A percentile compares a stretch with the other conserved stretches of the same genome.
phyloP scores from a whole-genome alignment of 2,329 filamentous ascomycete species.

The Fusarium sp. region DNA sequence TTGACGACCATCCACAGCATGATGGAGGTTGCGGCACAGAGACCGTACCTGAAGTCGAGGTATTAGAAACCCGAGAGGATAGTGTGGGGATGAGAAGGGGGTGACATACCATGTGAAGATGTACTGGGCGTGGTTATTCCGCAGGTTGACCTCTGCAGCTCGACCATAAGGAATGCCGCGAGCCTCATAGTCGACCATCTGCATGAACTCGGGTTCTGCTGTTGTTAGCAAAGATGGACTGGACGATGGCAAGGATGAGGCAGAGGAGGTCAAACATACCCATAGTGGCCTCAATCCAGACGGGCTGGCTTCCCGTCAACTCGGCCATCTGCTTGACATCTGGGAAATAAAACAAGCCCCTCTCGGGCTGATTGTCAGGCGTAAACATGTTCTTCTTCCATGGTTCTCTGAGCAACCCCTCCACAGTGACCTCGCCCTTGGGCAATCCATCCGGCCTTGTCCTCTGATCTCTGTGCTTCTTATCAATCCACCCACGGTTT shows the following conservation, averaged over 20 bases:
- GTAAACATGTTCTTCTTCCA: constrained; percentile 99
- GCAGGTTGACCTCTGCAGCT: constrained; percentile 87
- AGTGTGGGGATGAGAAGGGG: background rate
- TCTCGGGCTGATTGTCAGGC: constrained; percentile 86
- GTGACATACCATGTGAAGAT: constrained; percentile 93
- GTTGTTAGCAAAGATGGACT: constrained; percentile 23
- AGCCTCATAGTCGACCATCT: constrained; percentile 78
- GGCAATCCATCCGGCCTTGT: constrained; percentile 76
- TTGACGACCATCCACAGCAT: constrained; percentile 98
- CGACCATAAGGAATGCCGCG: constrained; percentile 92
- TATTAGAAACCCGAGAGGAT: background rate
- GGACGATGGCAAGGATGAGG: background rate
- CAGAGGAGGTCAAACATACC: constrained; percentile 62
- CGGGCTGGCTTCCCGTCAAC: constrained; percentile 82
- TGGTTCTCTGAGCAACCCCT: constrained; percentile 87
- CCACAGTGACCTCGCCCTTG: constrained; percentile 77
- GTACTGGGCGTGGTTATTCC: constrained; percentile 98
- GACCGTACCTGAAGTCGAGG: constrained; percentile 76
- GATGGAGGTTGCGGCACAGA: constrained; percentile 85
- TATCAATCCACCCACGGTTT: constrained; percentile 91
- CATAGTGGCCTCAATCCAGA: constrained; percentile 98
- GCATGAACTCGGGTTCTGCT: constrained; percentile 81
- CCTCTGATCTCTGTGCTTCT: constrained; percentile 75
- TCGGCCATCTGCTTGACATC: constrained; percentile 93
- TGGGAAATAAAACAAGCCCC: constrained; percentile 92